These are phyloP conservation scores for Hamigera avellanea DNA, from an alignment of 495 filamentous ascomycete genomes.

Conservation along the genomic window DNA sequence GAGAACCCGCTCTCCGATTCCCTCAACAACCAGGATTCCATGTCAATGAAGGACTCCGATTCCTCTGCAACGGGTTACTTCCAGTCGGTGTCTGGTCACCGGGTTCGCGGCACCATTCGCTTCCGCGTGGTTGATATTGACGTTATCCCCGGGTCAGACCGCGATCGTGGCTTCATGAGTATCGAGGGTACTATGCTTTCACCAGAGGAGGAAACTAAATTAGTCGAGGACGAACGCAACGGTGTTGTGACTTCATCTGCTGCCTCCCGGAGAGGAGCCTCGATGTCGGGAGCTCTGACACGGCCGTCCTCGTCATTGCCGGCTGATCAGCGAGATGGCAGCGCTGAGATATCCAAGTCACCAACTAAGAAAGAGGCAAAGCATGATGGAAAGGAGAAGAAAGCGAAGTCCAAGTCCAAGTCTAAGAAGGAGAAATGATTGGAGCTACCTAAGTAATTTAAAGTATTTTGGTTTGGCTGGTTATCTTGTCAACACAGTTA, in stretches of 20 bases:
- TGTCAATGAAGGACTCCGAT: conserved; percentile 15
- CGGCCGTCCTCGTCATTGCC: conserved; percentile 5
- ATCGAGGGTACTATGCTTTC: conserved; percentile 59
- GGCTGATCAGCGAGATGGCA: neutral
- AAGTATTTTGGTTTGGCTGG: neutral
- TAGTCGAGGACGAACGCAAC: conserved; percentile 26
- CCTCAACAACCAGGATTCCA: neutral
- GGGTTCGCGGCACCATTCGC: conserved; percentile 44
- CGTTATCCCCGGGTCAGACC: conserved; percentile 41
- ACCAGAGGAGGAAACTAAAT: conserved; percentile 29
- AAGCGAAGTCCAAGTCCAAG: conserved; percentile 8
- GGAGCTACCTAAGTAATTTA: conserved; percentile 1
- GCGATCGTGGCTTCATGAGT: conserved; percentile 49
- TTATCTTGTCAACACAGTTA: too few relatives aligned
- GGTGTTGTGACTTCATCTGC: conserved; percentile 10
- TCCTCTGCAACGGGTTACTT: conserved; percentile 41
- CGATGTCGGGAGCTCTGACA: conserved; percentile 13
- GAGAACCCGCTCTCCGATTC: conserved; percentile 17
- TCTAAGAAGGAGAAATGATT: conserved; percentile 14
- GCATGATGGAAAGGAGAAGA: conserved; percentile 12
- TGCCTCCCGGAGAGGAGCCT: neutral
- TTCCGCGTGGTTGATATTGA: conserved; percentile 58
- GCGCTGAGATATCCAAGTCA: conserved; percentile 1
- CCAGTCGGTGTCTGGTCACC: conserved; percentile 49
- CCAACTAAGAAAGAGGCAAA: conserved; percentile 12